Evolutionary conservation across 495 filamentous ascomycete genomes (phyloP), one percentile per base, ranked within the genome.

Genomic region (Penicillium desertorum): DNA sequence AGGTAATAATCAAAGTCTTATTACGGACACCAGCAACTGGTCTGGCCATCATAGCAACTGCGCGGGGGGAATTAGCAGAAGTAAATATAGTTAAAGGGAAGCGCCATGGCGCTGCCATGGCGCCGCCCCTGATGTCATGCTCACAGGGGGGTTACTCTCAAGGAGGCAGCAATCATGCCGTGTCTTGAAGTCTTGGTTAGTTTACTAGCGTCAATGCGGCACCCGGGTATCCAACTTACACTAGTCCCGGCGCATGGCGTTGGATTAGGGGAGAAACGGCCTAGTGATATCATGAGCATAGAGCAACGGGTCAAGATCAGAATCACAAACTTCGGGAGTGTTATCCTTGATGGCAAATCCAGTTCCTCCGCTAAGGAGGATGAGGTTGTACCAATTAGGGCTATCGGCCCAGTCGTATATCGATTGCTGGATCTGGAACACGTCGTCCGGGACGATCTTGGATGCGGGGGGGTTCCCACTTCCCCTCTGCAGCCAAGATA

Each of bases 31-130:
- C 94, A 47, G 95, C 95, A 50, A 96, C 89, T 14, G 94, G 92
- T 54, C 94, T 83, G 54, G 94, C 88, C 94, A 98, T 98, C 76
- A 96, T 85, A n/a, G 93, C 95, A 75, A 98, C 91, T 96, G 59
- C 6, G 42, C 20, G 16, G 44, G 59, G 43, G 59, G 60, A 53
- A 45, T 64, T 49, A 64, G 64, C 56, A 49, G 51, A 45, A 64
- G 36, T 52, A 41, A 54, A 57, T 60, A 54, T 39, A 60, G 51
- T 57, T 64, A 30, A 58, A 14, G 30, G 20, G 19, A 37, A 30
- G 42, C 57, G 8, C 41, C 30, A 48, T 27, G 29, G 37, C 46
- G 34, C 9, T 56, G 6, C 41, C 30, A 48, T 27, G 29, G 37
- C 46, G 44, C 20, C 52, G 42, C 52, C 52, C 51, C 51, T 64